Percentiles rank a stretch among this genome's conserved stretches.
Conservation (phyloP, 495 filamentous ascomycete species). For the Parathielavia hyrcaniae region DNA sequence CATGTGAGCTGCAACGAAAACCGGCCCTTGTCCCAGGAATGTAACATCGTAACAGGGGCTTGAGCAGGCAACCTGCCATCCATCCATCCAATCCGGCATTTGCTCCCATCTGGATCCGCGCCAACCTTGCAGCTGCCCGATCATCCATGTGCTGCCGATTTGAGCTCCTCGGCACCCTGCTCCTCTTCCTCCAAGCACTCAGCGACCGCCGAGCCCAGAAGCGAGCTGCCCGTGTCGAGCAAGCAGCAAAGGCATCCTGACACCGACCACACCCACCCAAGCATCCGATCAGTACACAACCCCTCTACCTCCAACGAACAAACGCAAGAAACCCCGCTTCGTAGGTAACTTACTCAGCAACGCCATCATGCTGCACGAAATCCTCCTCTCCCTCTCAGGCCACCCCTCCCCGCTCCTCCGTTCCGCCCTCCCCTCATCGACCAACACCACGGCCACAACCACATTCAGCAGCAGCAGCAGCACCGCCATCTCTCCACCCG, state of each 20-base stretch:
- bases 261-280: background rate
- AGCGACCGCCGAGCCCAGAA: conserved; percentile 23
- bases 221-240: background rate
- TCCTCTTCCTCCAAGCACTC: conserved; percentile 42
- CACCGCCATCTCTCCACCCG: conserved; percentile 60
- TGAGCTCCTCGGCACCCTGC: conserved; percentile 44
- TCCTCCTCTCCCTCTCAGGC: conserved; percentile 89
- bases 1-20: background rate
- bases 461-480: conserved; percentile 31
- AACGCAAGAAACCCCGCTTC: conserved; percentile 1
- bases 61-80: background rate
- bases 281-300: background rate
- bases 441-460: conserved; percentile 30
- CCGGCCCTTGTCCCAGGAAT: background rate
- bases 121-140: conserved; percentile 7
- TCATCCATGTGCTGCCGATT: conserved; percentile 47
- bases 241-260: background rate
- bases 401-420: conserved; percentile 82
- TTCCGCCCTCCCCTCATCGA: conserved; percentile 32
- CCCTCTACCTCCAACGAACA: background rate
- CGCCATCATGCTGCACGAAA: conserved; percentile 74
- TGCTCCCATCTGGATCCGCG: background rate
- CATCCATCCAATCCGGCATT: background rate
- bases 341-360: too few relatives aligned
- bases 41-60: background rate